A percentile compares a stretch with the other conserved stretches of the same genome.
Evolutionary conservation across 805 yeast species (phyloP).

Genomic region (Torulaspora maleeae): DNA sequence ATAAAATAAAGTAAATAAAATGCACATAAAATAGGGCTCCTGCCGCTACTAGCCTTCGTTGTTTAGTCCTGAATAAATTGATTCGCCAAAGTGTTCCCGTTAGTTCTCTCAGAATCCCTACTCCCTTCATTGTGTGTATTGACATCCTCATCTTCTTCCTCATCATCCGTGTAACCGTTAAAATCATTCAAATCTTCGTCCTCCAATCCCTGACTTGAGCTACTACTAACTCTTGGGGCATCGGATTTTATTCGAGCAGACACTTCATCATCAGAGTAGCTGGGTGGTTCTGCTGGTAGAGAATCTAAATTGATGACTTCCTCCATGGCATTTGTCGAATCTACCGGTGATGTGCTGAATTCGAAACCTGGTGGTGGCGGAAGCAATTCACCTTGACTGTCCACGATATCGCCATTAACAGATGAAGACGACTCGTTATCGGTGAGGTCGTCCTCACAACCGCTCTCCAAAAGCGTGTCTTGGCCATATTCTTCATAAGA

Average conservation of each 20-base stretch:
- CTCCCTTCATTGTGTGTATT: slow-evolving; percentile 3
- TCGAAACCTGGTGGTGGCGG: slow-evolving; percentile 40
- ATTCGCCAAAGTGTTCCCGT: slow-evolving; percentile 16
- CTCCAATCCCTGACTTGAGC: slow-evolving; percentile 2
- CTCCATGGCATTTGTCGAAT: slow-evolving; percentile 5
- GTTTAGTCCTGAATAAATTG: slow-evolving; percentile 14
- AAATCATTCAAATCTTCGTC: slow-evolving; percentile 1
- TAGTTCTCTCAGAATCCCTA: slow-evolving; percentile 6
- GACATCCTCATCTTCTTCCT: slow-evolving; percentile 5
- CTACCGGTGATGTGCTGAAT: slow-evolving; percentile 28
- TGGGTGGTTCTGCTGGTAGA: slow-evolving; percentile 39
- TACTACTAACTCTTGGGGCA: slow-evolving; percentile 8
- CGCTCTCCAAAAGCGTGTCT: slow-evolving; percentile 69
- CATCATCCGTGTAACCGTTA: slow-evolving; percentile 6
- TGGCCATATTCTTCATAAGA: slow-evolving; percentile 75
- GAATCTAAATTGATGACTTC: slow-evolving; percentile 36
- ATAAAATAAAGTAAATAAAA: slow-evolving; percentile 1
- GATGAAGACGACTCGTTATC: slow-evolving; percentile 33
- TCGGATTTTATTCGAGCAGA: slow-evolving; percentile 1
- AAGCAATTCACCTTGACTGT: slow-evolving; percentile 28
- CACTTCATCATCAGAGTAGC: slow-evolving; percentile 30
- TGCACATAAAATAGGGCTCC: slow-evolving; percentile 6
- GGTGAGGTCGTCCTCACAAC: slow-evolving; percentile 47
- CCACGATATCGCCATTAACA: slow-evolving; percentile 26
- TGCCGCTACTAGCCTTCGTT: slow-evolving; percentile 1